Conservation (phyloP, 179 eudicot species). For the Drosera spatulata region DNA sequence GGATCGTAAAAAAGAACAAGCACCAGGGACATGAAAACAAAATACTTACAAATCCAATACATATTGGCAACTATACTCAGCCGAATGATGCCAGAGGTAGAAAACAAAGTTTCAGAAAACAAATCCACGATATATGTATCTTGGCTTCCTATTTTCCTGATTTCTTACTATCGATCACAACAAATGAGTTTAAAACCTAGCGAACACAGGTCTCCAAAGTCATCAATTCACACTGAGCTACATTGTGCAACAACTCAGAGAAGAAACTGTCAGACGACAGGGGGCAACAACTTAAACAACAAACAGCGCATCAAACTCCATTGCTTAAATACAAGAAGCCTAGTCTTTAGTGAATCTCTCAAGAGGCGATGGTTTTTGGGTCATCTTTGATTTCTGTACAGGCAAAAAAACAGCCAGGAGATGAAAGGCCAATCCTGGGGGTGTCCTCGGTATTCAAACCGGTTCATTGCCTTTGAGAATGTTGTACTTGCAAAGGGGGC, state of each 20-base stretch:
- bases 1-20: no score
- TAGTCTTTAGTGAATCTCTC: neutral
- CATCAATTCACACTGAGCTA: neutral
- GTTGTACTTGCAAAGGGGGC: slow-evolving; percentile 43
- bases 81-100: no score
- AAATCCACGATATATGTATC: no score
- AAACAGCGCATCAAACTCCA: neutral
- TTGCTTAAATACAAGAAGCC: neutral
- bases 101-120: no score
- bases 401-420: no score
- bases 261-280: neutral
- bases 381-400: neutral
- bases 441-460: slow-evolving; percentile 2
- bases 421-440: no score
- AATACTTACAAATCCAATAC: no score
- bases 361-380: neutral
- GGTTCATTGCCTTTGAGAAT: slow-evolving; percentile 28
- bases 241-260: neutral
- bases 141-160: no score
- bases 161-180: no score
- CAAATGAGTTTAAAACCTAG: no score
- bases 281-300: neutral
- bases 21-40: no score
- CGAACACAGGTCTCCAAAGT: neutral
- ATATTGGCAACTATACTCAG: no score